Percentiles rank a stretch among this genome's conserved stretches.
Evolutionary conservation across 768 basidiomycete species (phyloP).

Genomic region (Pisolithus marmoratus): DNA sequence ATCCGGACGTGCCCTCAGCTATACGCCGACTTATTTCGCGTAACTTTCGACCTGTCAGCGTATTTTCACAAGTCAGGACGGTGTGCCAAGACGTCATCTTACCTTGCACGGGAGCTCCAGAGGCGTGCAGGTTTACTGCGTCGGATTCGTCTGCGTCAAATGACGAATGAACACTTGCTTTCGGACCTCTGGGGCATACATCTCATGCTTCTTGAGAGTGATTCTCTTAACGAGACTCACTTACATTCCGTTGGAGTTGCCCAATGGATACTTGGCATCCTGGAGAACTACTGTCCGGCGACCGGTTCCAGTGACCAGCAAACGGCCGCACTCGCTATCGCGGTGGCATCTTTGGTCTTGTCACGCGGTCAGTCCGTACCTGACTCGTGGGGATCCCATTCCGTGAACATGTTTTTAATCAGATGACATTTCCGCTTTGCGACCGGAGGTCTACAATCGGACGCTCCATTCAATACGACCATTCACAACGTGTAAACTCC

Average conservation of each 20-base stretch:
- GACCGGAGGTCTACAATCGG: constrained; percentile 33
- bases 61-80: constrained; percentile 19
- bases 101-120: constrained; percentile 44
- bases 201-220: constrained; percentile 57
- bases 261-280: constrained; percentile 18
- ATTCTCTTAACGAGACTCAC: constrained; percentile 41
- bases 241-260: constrained; percentile 38
- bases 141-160: constrained; percentile 34
- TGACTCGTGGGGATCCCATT: constrained; percentile 15
- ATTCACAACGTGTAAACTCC: constrained; percentile 25
- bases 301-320: constrained; percentile 7
- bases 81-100: constrained; percentile 32
- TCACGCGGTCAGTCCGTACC: constrained; percentile 31
- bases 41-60: constrained; percentile 40
- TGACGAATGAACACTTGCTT: constrained; percentile 25
- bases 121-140: constrained; percentile 42
- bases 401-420: constrained; percentile 21
- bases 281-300: constrained; percentile 12
- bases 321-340: constrained; percentile 22
- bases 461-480: constrained; percentile 40
- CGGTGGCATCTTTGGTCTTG: constrained; percentile 31
- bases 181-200: constrained; percentile 54
- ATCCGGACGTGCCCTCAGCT: constrained; percentile 43
- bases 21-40: constrained; percentile 49
- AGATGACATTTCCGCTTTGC: constrained; percentile 36